phyloP scores from a whole-genome alignment of 2,329 filamentous ascomycete species.

The Decorospora gaudefroyi region DNA sequence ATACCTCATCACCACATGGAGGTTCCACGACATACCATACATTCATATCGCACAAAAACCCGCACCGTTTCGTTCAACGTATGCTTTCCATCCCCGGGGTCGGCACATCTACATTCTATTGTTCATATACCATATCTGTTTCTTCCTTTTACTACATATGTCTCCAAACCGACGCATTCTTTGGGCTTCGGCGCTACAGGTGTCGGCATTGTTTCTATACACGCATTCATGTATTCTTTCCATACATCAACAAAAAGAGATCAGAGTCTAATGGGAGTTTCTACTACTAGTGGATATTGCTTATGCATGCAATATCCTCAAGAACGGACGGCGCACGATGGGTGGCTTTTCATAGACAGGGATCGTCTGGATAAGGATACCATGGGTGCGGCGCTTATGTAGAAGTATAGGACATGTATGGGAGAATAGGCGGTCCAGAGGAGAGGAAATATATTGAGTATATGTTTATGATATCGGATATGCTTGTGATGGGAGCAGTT shows the following conservation, averaged over 20 bases:
- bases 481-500: too few relatives aligned
- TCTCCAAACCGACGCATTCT: neutral
- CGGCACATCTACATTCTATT: conserved; percentile 27
- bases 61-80: conserved; percentile 6
- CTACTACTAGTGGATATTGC: neutral
- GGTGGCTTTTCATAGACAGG: neutral
- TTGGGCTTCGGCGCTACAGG: neutral
- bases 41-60: neutral
- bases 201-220: neutral
- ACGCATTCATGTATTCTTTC: conserved; percentile 3
- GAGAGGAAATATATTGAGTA: too few relatives aligned
- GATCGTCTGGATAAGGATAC: neutral
- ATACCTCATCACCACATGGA: conserved; percentile 2
- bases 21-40: neutral
- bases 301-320: neutral
- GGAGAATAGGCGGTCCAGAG: neutral
- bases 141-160: conserved; percentile 14
- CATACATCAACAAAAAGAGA: neutral
- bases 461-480: too few relatives aligned
- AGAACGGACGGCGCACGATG: neutral
- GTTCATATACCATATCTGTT: conserved; percentile 33
- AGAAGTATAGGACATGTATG: neutral
- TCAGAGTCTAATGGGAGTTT: neutral
- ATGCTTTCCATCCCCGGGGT: conserved; percentile 12
- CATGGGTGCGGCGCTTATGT: neutral